Evolutionary conservation across 176 grass and related monocot species (phyloP).

Genomic region (Elaeis guineensis): DNA sequence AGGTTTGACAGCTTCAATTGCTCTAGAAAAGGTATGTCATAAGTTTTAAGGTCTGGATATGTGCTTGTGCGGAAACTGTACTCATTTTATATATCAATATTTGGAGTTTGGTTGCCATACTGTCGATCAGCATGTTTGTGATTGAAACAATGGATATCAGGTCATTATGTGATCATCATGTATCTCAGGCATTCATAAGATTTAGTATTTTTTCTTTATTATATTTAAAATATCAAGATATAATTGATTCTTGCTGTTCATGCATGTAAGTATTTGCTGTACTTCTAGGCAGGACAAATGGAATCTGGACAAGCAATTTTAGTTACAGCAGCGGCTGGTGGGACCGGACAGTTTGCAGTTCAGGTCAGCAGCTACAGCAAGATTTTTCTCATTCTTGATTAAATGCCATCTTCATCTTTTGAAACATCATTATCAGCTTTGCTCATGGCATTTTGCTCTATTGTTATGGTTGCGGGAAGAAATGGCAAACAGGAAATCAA

Average conservation of each 20-base stretch:
- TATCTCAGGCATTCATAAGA: not conserved
- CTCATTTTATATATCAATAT: constrained; percentile 3
- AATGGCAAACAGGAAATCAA: too few species aligned
- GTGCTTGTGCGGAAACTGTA: not conserved
- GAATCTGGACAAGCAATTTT: constrained; percentile 69
- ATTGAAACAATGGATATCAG: too few species aligned
- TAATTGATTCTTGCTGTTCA: too few species aligned
- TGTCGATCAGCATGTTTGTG: too few species aligned
- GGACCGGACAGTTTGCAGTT: constrained; percentile 96
- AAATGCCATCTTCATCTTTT: too few species aligned
- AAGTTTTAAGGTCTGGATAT: not conserved
- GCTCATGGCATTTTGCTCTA: too few species aligned
- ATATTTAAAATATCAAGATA: constrained; percentile 3
- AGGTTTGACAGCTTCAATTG: constrained; percentile 96
- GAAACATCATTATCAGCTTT: too few species aligned
- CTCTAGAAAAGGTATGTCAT: constrained; percentile 74
- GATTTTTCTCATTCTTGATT: not conserved
- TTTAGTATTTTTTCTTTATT: constrained; percentile 11
- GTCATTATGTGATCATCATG: too few species aligned
- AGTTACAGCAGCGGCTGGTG: constrained; percentile 93
- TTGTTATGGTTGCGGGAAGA: too few species aligned
- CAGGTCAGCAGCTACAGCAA: constrained; percentile 46
- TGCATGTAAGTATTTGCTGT: too few species aligned
- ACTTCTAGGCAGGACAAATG: constrained; percentile 78
- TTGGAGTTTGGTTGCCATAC: constrained; percentile 15